Base-by-base conservation (phyloP, 2,329 filamentous ascomycete species). In the Orbilia ellipsospora region DNA sequence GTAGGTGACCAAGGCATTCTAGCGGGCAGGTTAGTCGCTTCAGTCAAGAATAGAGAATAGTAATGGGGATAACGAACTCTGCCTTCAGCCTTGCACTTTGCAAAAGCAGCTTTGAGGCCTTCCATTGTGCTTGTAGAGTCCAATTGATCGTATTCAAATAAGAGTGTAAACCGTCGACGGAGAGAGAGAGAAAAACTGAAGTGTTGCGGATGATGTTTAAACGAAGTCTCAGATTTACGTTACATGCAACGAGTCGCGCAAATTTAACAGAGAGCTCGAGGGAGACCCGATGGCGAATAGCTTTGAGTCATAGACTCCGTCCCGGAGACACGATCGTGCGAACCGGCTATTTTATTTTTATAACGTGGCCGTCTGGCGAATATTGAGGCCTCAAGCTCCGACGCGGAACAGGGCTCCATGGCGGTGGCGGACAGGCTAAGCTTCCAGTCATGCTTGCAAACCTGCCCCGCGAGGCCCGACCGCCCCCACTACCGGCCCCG, bases 1-100 rank as follows among this genome's bases (percentile, higher is more conserved):
- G 86, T 99, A 99, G 28, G 94, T 94, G 78, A 99, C 92, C 77
- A 99, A 87, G 60, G 95, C 94, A 78, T 92, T 86, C 88, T 95
- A 72, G 23, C 40, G 50, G 45, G 40, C 20, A 28, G 26, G 68
- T 77, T 63, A 77, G 66, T 51, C n/a, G 31, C 28, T 45, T 20
- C 52, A 16, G 26, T 70, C 28, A n/a, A 23, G 2, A 10, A 6
- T 31, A 23, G 15, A 12, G 28, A 4, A 42, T 42, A 1, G 42
- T 10, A 16, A 1, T 6, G 8, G 28, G 13, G 64, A 54, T 50
- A 66, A 80, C 82, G 44, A 78, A 83, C 82, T 78, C 83, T 81
- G 63, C 78, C 83, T 79, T 88, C 85, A 78, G 84, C 82, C 80
- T 87, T 88, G 83, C 86, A 87, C 82, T 84, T 84, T 63, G 85